A percentile compares a stretch with the other conserved stretches of the same genome.
Conservation (phyloP, 495 filamentous ascomycete genomes). For the Penicilliopsis zonata region DNA sequence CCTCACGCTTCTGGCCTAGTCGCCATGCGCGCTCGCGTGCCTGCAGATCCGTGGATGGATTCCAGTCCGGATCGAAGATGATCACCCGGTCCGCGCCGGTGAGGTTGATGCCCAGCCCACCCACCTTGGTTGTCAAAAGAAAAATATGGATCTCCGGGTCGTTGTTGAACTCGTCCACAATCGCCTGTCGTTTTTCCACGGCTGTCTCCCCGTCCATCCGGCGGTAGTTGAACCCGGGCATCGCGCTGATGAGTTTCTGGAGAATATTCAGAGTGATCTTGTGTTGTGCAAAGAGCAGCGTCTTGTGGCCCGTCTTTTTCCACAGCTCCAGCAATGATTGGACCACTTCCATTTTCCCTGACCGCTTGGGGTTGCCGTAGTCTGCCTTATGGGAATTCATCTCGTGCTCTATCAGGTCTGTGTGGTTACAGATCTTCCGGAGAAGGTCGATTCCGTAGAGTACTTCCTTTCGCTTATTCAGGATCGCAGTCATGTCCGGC, state of each 20-base stretch:
- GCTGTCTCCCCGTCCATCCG: constrained; percentile 90
- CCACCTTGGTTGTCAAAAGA: constrained; percentile 87
- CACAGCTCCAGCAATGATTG: constrained; percentile 73
- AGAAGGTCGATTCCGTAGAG: constrained; percentile 83
- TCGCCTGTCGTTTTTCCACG: constrained; percentile 65
- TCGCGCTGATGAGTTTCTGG: constrained; percentile 56
- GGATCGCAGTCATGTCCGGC: constrained; percentile 67
- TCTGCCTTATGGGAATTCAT: constrained; percentile 41
- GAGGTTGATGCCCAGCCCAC: constrained; percentile 84
- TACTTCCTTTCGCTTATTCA: constrained; percentile 60
- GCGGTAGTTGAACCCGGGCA: constrained; percentile 62
- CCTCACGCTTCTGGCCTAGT: constrained; percentile 84
- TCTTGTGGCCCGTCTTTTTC: constrained; percentile 82
- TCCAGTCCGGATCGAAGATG: constrained; percentile 98
- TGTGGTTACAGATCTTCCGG: constrained; percentile 96
- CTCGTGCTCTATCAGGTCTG: constrained; percentile 67
- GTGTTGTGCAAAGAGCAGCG: constrained; percentile 80
- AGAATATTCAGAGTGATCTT: constrained; percentile 90
- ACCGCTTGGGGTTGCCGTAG: constrained; percentile 64
- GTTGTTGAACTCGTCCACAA: constrained; percentile 88
- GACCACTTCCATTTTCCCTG: constrained; percentile 91
- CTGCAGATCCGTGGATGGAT: constrained; percentile 86
- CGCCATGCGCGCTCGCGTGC: constrained; percentile 95
- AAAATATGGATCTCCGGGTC: constrained; percentile 73
- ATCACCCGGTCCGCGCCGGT: constrained; percentile 94